Conservation (phyloP, 768 basidiomycete species). For the Fistulinella prunicolor region DNA sequence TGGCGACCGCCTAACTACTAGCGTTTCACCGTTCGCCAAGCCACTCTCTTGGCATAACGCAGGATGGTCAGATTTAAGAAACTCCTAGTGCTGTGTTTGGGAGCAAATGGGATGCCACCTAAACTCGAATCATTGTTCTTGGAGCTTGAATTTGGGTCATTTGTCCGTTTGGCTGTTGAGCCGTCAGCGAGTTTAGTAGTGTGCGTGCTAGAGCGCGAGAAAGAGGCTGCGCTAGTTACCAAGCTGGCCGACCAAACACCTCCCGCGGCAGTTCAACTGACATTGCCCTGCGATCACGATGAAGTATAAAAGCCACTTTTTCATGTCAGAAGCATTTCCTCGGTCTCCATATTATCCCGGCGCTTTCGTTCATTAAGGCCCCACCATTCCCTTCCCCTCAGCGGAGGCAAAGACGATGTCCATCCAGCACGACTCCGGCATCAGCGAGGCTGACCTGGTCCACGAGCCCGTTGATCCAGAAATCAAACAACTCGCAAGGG, state of each 20-base stretch:
- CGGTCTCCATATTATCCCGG: constrained; percentile 1
- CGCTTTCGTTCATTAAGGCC: background rate
- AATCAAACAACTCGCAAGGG: constrained; percentile 2
- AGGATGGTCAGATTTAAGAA: constrained; percentile 3
- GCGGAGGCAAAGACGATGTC: constrained; percentile 7
- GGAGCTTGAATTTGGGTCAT: too few relatives aligned
- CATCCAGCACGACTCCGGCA: background rate
- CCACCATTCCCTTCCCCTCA: background rate
- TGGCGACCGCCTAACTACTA: too few relatives aligned
- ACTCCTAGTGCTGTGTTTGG: too few relatives aligned
- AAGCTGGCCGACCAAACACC: too few relatives aligned
- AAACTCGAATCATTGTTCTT: background rate
- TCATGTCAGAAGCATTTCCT: background rate
- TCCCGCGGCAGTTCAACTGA: too few relatives aligned
- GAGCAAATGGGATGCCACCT: background rate
- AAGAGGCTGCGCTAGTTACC: too few relatives aligned
- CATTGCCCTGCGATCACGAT: background rate
- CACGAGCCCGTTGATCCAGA: constrained; percentile 11
- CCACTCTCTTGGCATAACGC: constrained; percentile 5
- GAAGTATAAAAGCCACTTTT: constrained; percentile 20
- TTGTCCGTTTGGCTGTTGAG: too few relatives aligned
- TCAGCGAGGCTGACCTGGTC: constrained; percentile 13
- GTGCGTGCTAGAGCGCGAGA: too few relatives aligned
- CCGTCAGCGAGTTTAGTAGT: too few relatives aligned
- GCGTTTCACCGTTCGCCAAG: too few relatives aligned